A percentile compares a stretch with the other conserved stretches of the same genome.
phyloP scores from a whole-genome alignment of 208 protist genomes.

The Angomonas desouzai region DNA sequence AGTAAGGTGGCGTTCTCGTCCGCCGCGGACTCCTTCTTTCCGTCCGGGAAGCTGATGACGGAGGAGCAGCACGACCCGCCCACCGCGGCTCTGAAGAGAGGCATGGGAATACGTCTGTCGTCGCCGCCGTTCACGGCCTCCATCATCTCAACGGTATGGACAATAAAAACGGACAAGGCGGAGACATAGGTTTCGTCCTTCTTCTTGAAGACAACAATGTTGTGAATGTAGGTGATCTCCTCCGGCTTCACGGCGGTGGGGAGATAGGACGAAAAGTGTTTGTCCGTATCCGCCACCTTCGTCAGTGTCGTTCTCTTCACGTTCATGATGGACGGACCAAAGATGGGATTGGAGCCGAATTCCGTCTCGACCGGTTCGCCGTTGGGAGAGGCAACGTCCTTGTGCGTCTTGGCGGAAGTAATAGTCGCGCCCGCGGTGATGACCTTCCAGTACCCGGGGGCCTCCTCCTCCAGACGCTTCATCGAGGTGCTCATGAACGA shows the following conservation, averaged over 20 bases:
- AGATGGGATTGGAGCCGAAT: slow-evolving; percentile 61
- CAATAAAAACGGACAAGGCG: slow-evolving; percentile 30
- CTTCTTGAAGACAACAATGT: slow-evolving; percentile 28
- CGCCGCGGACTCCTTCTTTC: slow-evolving; percentile 21
- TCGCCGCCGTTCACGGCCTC: slow-evolving; percentile 37
- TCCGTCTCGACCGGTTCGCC: slow-evolving; percentile 22
- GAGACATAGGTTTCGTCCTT: slow-evolving; percentile 28
- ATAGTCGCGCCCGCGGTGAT: slow-evolving; percentile 31
- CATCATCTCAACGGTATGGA: slow-evolving; percentile 25
- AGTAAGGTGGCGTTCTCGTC: slow-evolving; percentile 31
- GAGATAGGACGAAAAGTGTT: slow-evolving; percentile 23
- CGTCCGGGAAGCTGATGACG: slow-evolving; percentile 27
- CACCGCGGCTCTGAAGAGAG: slow-evolving; percentile 39
- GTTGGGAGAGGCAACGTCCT: slow-evolving; percentile 31
- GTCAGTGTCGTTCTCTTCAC: slow-evolving; percentile 22
- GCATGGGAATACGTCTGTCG: slow-evolving; percentile 34
- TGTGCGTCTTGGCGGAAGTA: slow-evolving; percentile 24
- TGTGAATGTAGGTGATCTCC: slow-evolving; percentile 40
- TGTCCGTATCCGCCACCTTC: slow-evolving; percentile 22
- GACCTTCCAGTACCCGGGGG: slow-evolving; percentile 23
- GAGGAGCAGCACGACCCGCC: slow-evolving; percentile 38
- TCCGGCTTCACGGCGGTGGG: slow-evolving; percentile 19
- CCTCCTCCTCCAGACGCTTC: slow-evolving; percentile 18
- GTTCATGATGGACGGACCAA: slow-evolving; percentile 46
- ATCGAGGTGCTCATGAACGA: slow-evolving; percentile 23